A percentile compares a stretch with the other conserved stretches of the same genome.
These are phyloP conservation scores for Trifolium fragiferum DNA, from an alignment of 306 rosid species.

Conservation along the genomic window DNA sequence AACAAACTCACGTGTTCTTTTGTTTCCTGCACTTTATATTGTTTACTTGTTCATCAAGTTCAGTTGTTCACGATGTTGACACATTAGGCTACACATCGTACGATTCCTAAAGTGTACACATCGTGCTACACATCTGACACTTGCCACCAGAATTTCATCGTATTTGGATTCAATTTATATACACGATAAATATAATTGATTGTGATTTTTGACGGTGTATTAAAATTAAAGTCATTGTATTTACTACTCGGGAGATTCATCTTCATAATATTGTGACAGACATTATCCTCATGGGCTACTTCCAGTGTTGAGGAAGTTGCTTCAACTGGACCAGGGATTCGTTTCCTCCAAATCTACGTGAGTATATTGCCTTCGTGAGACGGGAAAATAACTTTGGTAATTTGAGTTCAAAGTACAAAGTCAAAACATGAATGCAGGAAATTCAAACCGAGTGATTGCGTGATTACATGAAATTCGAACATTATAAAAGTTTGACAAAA, in stretches of 20 bases:
- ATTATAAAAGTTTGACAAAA: background rate
- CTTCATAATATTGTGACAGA: constrained; percentile 53
- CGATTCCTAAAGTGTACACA: too few species aligned
- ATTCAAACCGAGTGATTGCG: background rate
- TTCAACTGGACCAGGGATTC: constrained; percentile 94
- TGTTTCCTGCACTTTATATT: too few species aligned
- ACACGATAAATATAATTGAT: too few species aligned
- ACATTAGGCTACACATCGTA: too few species aligned
- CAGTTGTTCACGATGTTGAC: too few species aligned
- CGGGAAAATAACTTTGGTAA: too few species aligned
- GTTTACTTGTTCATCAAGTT: too few species aligned
- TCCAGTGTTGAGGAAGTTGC: constrained; percentile 94
- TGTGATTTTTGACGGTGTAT: too few species aligned
- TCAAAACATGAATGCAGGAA: background rate
- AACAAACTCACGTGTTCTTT: too few species aligned
- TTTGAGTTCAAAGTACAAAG: background rate
- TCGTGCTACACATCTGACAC: too few species aligned
- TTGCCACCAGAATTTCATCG: too few species aligned
- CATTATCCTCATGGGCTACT: constrained; percentile 91
- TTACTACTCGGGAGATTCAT: constrained; percentile 11
- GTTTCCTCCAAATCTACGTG: constrained; percentile 91
- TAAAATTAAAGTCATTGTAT: background rate
- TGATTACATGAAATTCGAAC: background rate
- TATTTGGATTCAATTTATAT: too few species aligned
- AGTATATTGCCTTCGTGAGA: constrained; percentile 33